Conservation (phyloP, 768 basidiomycete species). For the Podaxis rugospora region DNA sequence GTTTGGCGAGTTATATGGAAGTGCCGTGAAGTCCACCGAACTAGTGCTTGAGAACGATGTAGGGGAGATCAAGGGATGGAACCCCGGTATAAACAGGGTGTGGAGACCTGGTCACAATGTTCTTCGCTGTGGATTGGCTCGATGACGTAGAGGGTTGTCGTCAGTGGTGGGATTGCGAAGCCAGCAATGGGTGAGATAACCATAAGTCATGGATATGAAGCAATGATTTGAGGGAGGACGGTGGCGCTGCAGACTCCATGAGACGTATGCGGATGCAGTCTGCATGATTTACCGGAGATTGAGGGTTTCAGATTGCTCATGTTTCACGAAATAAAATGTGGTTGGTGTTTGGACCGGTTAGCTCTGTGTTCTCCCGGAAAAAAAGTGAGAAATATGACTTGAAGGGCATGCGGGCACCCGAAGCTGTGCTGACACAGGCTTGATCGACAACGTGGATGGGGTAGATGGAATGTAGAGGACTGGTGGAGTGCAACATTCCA, state of each 20-base stretch:
- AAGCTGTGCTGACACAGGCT: slow-evolving; percentile 8
- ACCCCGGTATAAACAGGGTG: not conserved
- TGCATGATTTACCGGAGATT: not conserved
- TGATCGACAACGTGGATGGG: not conserved
- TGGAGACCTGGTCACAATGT: not conserved
- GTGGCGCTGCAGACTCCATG: not conserved
- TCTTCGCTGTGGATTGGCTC: not conserved
- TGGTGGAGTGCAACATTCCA: not conserved
- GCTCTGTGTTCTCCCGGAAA: slow-evolving; percentile 2
- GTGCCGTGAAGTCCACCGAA: not conserved
- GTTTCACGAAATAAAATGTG: not conserved
- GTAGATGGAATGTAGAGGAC: not conserved
- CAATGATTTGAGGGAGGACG: not conserved
- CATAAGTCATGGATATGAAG: not conserved
- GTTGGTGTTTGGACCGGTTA: not conserved
- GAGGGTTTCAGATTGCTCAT: not conserved
- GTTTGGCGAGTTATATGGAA: not conserved
- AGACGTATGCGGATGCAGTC: not conserved
- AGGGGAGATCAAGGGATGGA: not conserved
- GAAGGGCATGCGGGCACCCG: slow-evolving; percentile 1
- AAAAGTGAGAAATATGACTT: not conserved
- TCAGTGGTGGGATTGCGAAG: not conserved
- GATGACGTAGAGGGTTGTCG: slow-evolving; percentile 5
- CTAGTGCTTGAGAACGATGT: not conserved
- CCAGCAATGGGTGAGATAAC: not conserved